Evolutionary conservation across 768 basidiomycete species (phyloP), one percentile per base, ranked within the genome.

Genomic region (Russula compacta): DNA sequence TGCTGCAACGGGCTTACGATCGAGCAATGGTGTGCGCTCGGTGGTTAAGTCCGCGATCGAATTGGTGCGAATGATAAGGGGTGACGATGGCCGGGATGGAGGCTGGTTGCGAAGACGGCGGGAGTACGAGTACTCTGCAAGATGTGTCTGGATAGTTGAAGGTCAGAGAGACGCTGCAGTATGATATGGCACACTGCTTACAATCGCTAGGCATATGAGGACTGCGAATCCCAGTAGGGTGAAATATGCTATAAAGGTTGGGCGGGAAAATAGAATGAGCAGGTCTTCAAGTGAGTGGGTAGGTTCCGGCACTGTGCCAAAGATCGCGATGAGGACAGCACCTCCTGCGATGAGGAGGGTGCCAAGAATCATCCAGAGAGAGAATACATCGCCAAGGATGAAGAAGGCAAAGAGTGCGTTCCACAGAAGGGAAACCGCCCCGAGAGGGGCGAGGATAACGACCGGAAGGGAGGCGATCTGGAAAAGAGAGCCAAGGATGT

Each of bases 391-490:
- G 11, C 89, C 91, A 12, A 95, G 80, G 43, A 95, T 79, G 43
- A 95, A 68, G 35, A 84, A 80, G 15, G 93, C 92, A 69, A 95
- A 94, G 68, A 95, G 82, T 4, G 93, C 93, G 71, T 98, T 98
- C 89, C 89, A 95, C 33, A 98, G 81, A 33, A 98, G 81, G 2
- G 89, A 92, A 35, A 95, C 89, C 0, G 93, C 94, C 11, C 94
- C 94, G 4, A 98, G 80, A 0, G 94, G 94, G 0, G 93, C 94
- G 54, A 98, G 86, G 59, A 98, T 91, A 61, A 95, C 93, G 65
- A 98, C 91, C 3, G 94, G 93, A 12, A 98, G 82, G 2, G 92
- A 89, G 9, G 92, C 92, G 44, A 98, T 92, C 75, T 95, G 94
- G 66, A 95, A 88, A 40, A 95, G 73, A 2, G 92, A 93, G 7